Evolutionary conservation across 2,329 filamentous ascomycete genomes (phyloP), one percentile per base, ranked within the genome.

Genomic region (Septoria petroselini): DNA sequence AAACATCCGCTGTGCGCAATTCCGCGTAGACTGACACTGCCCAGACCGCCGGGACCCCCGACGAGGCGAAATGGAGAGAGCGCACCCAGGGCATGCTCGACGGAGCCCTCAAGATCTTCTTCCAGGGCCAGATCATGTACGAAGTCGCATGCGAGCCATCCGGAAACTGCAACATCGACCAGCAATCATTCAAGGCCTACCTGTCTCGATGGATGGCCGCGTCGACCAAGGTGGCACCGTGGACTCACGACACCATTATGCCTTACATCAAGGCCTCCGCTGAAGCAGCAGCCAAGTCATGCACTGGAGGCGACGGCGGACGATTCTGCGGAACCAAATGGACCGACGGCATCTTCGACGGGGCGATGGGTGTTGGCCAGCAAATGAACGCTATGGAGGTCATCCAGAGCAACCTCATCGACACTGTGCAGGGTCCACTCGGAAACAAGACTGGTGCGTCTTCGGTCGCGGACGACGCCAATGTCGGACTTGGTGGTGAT

Each of bases 171-270:
- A 65, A 76, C 61, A 61, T 65, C 34, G 73, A 76, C 55, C 72
- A 75, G 55, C 67, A 70, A 18, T 72, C 70, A 31, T 70, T 69
- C 62, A 70, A 69, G 62, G 73, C 71, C 17, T 75, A 74, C 67
- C 72, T 87, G 11, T 58, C 59, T 3, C 70, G 73, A 51, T 75
- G 73, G 70, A 68, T 78, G 70, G 79, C 79, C 11, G 72, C 75
- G 3, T 74, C 79, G 3, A 75, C 74, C 0, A 77, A 83, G 58
- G 70, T 83, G 50, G 81, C 79, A 0, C 81, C 81, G 0, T 82
- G 76, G 58, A 78, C 78, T 2, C 68, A 70, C 53, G 66, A 75
- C 29, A 61, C 63, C 4, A 72, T 85, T 52, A 71, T 79, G 62
- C 73, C 76, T 0, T 71, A 75, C 9, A 67, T 85, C 1, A 67